phyloP scores from a whole-genome alignment of 192 early-diverging fungal genomes.

The Coemansia sp. region DNA sequence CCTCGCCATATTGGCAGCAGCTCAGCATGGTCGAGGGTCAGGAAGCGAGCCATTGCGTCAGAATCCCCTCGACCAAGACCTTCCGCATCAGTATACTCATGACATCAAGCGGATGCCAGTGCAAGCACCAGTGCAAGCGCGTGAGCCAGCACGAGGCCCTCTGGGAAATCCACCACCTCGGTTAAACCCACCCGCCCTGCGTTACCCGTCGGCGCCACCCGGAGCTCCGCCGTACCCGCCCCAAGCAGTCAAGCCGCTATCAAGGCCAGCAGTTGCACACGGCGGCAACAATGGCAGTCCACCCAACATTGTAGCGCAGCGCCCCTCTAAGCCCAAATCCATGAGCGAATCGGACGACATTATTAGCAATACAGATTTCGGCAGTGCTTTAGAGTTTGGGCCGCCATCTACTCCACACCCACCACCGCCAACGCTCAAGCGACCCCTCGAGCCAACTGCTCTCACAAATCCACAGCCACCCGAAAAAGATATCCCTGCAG shows the following conservation, averaged over 20 bases:
- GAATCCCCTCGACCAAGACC: not conserved
- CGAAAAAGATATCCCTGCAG: not conserved
- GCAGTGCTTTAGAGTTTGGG: not conserved
- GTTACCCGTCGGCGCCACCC: not conserved
- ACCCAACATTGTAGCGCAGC: not conserved
- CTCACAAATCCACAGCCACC: not conserved
- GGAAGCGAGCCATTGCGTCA: slow-evolving; percentile 4
- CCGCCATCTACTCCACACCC: not conserved
- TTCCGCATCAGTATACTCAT: not conserved
- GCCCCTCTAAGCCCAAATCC: not conserved
- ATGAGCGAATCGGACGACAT: not conserved
- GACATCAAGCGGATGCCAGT: not conserved
- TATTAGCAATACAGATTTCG: not conserved
- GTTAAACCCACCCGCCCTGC: not conserved
- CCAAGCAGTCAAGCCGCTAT: not conserved
- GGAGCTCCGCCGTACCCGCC: not conserved
- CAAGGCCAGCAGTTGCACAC: slow-evolving; percentile 1
- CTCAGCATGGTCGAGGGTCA: not conserved
- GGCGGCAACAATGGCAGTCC: not conserved
- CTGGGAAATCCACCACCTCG: not conserved
- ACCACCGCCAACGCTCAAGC: not conserved
- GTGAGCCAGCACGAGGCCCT: not conserved
- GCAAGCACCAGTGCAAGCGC: not conserved
- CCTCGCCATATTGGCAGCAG: slow-evolving; percentile 6
- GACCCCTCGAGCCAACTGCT: not conserved